Conservation (phyloP, 768 basidiomycete genomes). For the Tylopilus rubrobrunneus region DNA sequence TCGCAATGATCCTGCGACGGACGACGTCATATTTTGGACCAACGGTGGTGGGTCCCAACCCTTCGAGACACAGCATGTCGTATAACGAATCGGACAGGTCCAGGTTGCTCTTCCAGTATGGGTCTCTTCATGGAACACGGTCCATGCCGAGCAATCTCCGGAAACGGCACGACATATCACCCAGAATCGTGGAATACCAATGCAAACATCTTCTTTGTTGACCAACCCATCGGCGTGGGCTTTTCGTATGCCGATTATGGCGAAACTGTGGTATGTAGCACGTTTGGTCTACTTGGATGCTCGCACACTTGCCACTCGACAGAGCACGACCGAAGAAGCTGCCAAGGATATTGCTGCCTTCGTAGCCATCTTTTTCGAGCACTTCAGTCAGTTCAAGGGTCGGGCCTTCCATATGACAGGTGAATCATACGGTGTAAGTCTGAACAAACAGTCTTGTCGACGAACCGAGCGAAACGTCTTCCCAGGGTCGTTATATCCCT, state of each 20-base stretch:
- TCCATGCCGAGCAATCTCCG: constrained; percentile 60
- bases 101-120: constrained; percentile 54
- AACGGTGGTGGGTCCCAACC: constrained; percentile 46
- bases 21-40: constrained; percentile 59
- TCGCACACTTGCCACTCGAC: not conserved
- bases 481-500: constrained; percentile 50
- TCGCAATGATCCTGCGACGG: constrained; percentile 50
- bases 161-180: constrained; percentile 49
- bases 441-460: not conserved
- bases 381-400: constrained; percentile 68
- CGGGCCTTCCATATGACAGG: constrained; percentile 59
- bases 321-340: constrained; percentile 65
- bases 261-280: constrained; percentile 34
- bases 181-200: constrained; percentile 66
- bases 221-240: constrained; percentile 44
- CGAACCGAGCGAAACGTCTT: not conserved
- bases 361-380: constrained; percentile 68
- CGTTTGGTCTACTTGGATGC: not conserved
- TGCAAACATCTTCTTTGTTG: constrained; percentile 48
- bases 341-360: constrained; percentile 70
- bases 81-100: constrained; percentile 24
- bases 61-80: not conserved
- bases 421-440: constrained; percentile 49
- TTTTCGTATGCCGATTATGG: constrained; percentile 45
- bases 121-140: constrained; percentile 75